These are phyloP conservation scores for Tetragonia tetragonoides DNA, from an alignment of 148 eudicot species.

Conservation along the genomic window DNA sequence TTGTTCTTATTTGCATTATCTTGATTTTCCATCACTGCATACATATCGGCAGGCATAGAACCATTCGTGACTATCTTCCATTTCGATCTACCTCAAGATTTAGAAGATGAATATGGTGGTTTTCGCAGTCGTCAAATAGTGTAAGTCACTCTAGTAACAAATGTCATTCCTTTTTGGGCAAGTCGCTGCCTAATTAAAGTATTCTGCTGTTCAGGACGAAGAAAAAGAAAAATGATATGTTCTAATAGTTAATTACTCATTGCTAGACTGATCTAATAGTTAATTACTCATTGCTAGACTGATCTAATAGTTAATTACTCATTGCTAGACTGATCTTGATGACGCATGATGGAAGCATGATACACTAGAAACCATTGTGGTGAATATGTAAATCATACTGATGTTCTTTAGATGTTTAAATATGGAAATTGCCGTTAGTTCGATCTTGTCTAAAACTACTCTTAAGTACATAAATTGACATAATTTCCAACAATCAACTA, in stretches of 20 bases:
- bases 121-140: constrained; percentile 35
- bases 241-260: no score
- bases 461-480: no score
- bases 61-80: constrained; percentile 51
- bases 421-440: no score
- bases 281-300: no score
- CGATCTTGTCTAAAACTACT: no score
- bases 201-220: no score
- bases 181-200: no score
- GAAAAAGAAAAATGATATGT: no score
- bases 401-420: no score
- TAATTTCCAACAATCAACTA: no score
- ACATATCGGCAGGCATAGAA: constrained; percentile 32
- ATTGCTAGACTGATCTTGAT: neutral
- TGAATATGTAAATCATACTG: no score
- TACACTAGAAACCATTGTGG: neutral
- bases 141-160: constrained; percentile 26
- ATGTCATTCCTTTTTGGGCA: neutral
- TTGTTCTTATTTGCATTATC: neutral
- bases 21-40: neutral
- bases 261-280: no score
- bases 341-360: neutral
- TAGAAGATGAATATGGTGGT: constrained; percentile 53
- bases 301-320: neutral
- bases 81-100: constrained; percentile 46